Base-by-base conservation (phyloP, 352 stramenopile genomes). In the Chrysophaeum taylorii region DNA sequence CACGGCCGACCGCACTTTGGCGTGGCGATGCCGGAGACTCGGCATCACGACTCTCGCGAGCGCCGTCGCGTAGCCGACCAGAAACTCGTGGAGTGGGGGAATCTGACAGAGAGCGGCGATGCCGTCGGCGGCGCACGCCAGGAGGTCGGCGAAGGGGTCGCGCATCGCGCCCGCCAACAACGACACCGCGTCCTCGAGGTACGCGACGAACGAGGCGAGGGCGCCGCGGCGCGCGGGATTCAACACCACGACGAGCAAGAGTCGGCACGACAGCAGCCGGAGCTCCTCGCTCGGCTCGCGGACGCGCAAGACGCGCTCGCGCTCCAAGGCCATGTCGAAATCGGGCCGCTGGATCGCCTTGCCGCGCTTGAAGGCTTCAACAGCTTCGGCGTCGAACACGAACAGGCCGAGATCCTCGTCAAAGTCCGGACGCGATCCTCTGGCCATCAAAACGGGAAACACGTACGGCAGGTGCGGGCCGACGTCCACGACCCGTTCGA, bases 31-130 rank as follows among this genome's bases (percentile, higher is more conserved):
- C 57, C 89, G 69, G 27, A 97, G 83, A 62, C 92, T 78, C 0
- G 83, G 83, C 35, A 91, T 81, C n/a, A 85, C 71, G 7, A 82
- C 81, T 39, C 92, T 83, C 42, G 92, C 89, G 16, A 96, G 72
- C 52, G 85, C 93, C 23, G 92, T 83, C 15, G 86, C 91, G 71
- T 96, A 97, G 70, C 93, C 89, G 80, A 96, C 96, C 78, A 96
- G 91, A 36, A 92, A 91, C 45, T 85, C 84, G 52, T 93, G 82
- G 80, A 92, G 92, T 72, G 88, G 36, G 16, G 72, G 74, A 21
- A 84, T 79, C 29, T 70, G 74, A 38, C 79, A 67, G 25, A 82
- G 39, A 52, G 80, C 69, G 39, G 75, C 69, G 4, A 90, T 62
- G 43, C 78, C 38, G 62, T 71, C 43, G 48, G 84, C 93, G 14